Base-by-base conservation (phyloP, 1,139 yeast species). In the Candida sanyaensis region DNA sequence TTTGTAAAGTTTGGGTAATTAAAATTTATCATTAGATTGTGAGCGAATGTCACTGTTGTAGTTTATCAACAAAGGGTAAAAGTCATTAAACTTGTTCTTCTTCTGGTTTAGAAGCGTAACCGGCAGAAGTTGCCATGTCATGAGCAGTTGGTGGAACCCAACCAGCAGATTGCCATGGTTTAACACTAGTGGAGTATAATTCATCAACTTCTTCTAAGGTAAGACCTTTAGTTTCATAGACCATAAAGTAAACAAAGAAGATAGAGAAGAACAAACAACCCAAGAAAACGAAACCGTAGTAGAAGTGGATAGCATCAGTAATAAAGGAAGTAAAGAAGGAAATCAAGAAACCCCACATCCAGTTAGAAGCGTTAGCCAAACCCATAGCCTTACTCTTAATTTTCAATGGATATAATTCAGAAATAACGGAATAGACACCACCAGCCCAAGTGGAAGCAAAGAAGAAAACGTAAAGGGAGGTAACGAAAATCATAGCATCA, bases 361-460 rank as follows among this genome's bases (percentile, higher is more conserved):
- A 88, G 71, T 88, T 88, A 32, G 88, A 81, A 27, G 88, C 88
- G 38, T 82, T 75, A 45, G 92, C 85, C 45, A 88, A 70, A 41
- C 92, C 84, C 75, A 88, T 86, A 51, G 90, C 89, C 71, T 86
- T 85, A 31, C 92, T 81, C 70, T 93, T 81, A 55, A 88, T 84
- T 60, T 92, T 82, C 55, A 87, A 75, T 46, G 96, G 92, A 68
- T 82, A 88, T 40, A 87, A 75, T 68, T 89, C 96, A 36, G 93
- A 85, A 47, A 85, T 80, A 57, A 87, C 83, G 48, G 86, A 86
- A 80, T 83, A 90, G 41, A 85, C 85, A 62, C 85, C 81, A 60
- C 96, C 93, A 53, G 92, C 96, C 96, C 96, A 88, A 6, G 96
- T 83, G 36, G 86, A 78, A 34, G 96, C 93, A 64, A 88, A 89